phyloP scores from a whole-genome alignment of 805 yeast species.

The Myxozyma geophila region DNA sequence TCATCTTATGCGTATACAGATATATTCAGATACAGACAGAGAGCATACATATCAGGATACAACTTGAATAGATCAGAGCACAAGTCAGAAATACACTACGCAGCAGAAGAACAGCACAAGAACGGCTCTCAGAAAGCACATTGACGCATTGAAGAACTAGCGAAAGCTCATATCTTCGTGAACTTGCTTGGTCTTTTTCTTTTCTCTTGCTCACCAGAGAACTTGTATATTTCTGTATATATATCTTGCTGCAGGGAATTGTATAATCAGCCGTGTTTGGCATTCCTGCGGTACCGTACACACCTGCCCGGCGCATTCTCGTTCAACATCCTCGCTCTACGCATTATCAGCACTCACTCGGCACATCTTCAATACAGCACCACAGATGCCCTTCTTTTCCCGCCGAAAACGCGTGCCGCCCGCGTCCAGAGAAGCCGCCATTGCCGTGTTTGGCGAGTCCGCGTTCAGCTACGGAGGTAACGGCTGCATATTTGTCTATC shows the following conservation, averaged over 20 bases:
- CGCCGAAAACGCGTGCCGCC: constrained; percentile 19
- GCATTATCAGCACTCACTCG: background rate
- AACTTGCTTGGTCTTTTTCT: background rate
- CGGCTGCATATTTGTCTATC: too few species aligned
- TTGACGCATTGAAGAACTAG: too few species aligned
- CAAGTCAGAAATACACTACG: too few species aligned
- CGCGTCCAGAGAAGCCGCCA: constrained; percentile 25
- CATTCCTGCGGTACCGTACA: background rate
- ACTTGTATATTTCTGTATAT: background rate
- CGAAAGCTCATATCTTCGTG: background rate
- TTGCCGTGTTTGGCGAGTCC: constrained; percentile 25
- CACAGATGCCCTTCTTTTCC: constrained; percentile 15
- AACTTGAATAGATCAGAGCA: too few species aligned
- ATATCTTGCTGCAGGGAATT: too few species aligned
- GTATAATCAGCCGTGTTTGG: too few species aligned
- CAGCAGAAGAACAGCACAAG: too few species aligned
- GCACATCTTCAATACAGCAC: background rate
- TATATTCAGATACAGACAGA: too few species aligned
- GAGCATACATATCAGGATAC: too few species aligned
- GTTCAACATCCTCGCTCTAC: too few species aligned
- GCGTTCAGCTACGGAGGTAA: constrained; percentile 24
- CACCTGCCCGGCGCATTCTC: background rate
- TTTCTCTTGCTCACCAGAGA: background rate
- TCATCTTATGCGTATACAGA: too few species aligned
- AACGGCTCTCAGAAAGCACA: too few species aligned